Percentiles rank a stretch among this genome's conserved stretches.
These are phyloP conservation scores for Vaccinium macrocarpon DNA, from an alignment of 148 eudicot species.

Conservation along the genomic window DNA sequence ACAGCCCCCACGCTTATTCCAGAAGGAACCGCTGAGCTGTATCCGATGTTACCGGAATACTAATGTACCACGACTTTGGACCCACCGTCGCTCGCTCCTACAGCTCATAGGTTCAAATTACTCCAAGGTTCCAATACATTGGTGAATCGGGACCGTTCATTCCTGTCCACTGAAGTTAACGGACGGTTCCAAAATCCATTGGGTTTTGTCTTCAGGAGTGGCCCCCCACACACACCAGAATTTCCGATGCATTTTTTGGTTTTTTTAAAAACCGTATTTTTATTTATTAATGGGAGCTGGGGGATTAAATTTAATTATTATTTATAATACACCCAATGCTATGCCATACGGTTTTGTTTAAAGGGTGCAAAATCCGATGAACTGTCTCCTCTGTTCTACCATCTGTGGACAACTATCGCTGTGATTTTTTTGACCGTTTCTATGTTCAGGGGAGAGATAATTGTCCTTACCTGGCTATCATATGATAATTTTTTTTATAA, in stretches of 20 bases:
- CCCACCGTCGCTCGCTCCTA: slow-evolving; percentile 9
- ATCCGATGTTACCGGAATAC: neutral
- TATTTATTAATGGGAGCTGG: neutral
- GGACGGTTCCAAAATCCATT: neutral
- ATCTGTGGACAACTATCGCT: neutral
- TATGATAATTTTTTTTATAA: no score
- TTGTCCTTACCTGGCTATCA: no score
- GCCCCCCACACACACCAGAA: neutral
- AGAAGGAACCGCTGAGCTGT: slow-evolving; percentile 8
- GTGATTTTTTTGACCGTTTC: neutral
- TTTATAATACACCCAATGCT: no score
- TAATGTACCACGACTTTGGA: neutral
- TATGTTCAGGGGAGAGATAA: no score
- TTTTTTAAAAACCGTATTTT: neutral
- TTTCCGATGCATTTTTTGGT: neutral
- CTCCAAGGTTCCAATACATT: no score
- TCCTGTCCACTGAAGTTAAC: neutral
- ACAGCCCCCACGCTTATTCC: neutral
- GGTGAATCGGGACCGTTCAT: slow-evolving; percentile 3
- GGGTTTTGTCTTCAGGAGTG: neutral
- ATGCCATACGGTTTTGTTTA: neutral
- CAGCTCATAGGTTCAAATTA: neutral
- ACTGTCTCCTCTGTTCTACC: neutral
- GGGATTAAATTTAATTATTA: no score
- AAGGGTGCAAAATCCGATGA: slow-evolving; percentile 12